Evolutionary conservation across 1,284 basidiomycete genomes (phyloP).

Genomic region (Cronartium ribicola): DNA sequence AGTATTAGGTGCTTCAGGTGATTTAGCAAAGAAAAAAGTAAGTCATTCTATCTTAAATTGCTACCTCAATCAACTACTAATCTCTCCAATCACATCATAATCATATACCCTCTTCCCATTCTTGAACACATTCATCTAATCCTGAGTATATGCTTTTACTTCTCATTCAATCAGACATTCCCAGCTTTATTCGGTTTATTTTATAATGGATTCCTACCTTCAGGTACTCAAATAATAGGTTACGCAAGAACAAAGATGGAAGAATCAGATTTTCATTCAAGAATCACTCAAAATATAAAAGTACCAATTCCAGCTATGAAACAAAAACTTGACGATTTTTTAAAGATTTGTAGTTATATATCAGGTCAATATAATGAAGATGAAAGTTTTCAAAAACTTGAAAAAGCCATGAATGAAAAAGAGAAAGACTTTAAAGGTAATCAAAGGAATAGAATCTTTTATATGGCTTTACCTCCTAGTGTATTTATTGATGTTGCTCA

Average conservation of each 20-base stretch:
- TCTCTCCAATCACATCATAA: slow-evolving; percentile 16
- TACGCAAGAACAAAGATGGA: slow-evolving; percentile 96
- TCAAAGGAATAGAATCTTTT: slow-evolving; percentile 58
- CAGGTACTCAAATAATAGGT: slow-evolving; percentile 79
- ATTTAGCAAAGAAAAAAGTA: slow-evolving; percentile 98
- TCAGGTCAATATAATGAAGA: slow-evolving; percentile 81
- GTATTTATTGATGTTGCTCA: slow-evolving; percentile 84
- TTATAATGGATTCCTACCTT: slow-evolving; percentile 71
- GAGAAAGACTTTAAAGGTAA: slow-evolving; percentile 59
- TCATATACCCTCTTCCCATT: background rate
- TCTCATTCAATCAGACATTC: slow-evolving; percentile 64
- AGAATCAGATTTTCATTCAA: slow-evolving; percentile 74
- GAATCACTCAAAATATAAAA: slow-evolving; percentile 78
- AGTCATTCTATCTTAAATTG: slow-evolving; percentile 43
- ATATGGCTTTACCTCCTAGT: slow-evolving; percentile 82
- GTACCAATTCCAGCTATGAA: slow-evolving; percentile 57
- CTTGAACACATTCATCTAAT: slow-evolving; percentile 14
- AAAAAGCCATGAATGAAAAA: slow-evolving; percentile 69
- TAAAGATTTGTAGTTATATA: slow-evolving; percentile 71
- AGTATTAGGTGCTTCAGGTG: slow-evolving; percentile 92
- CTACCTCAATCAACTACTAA: slow-evolving; percentile 21
- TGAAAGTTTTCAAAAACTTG: slow-evolving; percentile 69
- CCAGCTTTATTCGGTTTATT: slow-evolving; percentile 87
- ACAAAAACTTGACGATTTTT: slow-evolving; percentile 72
- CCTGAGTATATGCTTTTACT: background rate